phyloP scores from a whole-genome alignment of 192 early-diverging fungal genomes.

The Coemansia sp. region DNA sequence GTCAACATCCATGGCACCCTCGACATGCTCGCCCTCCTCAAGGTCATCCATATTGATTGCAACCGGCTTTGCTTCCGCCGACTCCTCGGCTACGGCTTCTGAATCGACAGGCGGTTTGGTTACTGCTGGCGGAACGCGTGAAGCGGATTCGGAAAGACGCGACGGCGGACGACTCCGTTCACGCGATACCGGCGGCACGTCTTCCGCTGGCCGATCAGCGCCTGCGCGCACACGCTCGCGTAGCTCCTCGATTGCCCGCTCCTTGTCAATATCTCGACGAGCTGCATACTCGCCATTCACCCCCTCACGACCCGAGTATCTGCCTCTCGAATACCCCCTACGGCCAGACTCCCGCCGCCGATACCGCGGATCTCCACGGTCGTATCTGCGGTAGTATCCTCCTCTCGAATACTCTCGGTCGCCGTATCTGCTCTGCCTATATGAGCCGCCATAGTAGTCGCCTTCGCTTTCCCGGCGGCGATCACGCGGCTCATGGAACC shows the following conservation, averaged over 20 bases:
- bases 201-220: conserved; percentile 14
- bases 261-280: conserved; percentile 40
- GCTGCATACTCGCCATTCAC: conserved; percentile 15
- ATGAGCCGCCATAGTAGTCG: conserved; percentile 26
- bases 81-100: not conserved
- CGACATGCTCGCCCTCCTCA: conserved; percentile 53
- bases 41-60: conserved; percentile 39
- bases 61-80: not conserved
- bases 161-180: conserved; percentile 14
- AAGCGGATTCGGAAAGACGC: not conserved
- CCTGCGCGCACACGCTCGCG: conserved; percentile 33
- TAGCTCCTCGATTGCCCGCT: conserved; percentile 47
- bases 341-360: conserved; percentile 36
- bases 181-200: not conserved
- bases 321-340: conserved; percentile 18
- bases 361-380: conserved; percentile 36
- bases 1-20: conserved; percentile 22
- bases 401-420: conserved; percentile 17
- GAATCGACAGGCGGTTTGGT: not conserved
- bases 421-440: conserved; percentile 21
- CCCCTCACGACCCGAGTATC: conserved; percentile 19
- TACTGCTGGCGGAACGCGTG: not conserved
- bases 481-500: not conserved
- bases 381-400: conserved; percentile 29
- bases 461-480: conserved; percentile 5